phyloP scores from a whole-genome alignment of 2,329 filamentous ascomycete genomes.

The Cladosporium sp. region DNA sequence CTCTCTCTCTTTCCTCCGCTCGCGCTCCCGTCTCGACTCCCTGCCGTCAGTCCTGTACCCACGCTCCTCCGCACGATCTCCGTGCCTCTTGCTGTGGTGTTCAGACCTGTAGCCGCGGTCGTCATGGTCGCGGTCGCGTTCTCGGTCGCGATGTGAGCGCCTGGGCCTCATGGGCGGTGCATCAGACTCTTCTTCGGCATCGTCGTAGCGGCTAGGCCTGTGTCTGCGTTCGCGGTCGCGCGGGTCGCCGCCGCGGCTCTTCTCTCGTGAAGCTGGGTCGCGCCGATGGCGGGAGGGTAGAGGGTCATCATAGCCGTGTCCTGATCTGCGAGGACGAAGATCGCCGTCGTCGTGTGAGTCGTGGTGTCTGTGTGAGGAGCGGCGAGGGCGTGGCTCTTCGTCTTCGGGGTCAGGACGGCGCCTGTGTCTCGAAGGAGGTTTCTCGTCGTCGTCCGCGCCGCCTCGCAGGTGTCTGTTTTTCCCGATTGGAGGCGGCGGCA shows the following conservation, averaged over 20 bases:
- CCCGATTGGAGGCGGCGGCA: slow-evolving; percentile 19
- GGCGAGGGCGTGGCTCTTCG: slow-evolving; percentile 17
- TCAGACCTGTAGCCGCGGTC: slow-evolving; percentile 22
- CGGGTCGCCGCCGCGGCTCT: slow-evolving; percentile 9
- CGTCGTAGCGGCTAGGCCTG: slow-evolving; percentile 15
- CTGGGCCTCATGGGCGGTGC: slow-evolving; percentile 6
- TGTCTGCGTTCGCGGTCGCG: slow-evolving; percentile 21
- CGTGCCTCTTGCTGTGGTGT: slow-evolving; percentile 13
- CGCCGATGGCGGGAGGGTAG: slow-evolving; percentile 4
- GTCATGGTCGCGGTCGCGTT: slow-evolving; percentile 13
- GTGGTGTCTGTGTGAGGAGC: slow-evolving; percentile 8
- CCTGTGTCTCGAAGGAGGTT: slow-evolving; percentile 17
- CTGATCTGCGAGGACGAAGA: slow-evolving; percentile 1
- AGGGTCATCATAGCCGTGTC: slow-evolving; percentile 9
- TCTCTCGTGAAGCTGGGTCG: slow-evolving; percentile 6
- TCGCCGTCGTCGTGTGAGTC: slow-evolving; percentile 13
- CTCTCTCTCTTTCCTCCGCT: slow-evolving; percentile 13
- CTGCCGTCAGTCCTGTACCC: slow-evolving; percentile 23
- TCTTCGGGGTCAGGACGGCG: slow-evolving; percentile 13
- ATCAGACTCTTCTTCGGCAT: slow-evolving; percentile 19
- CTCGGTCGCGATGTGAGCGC: slow-evolving; percentile 14
- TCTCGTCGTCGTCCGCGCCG: slow-evolving; percentile 19
- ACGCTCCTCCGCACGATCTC: not conserved
- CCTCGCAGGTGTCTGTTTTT: slow-evolving; percentile 11
- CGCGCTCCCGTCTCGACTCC: slow-evolving; percentile 21